phyloP scores from a whole-genome alignment of 345 rosid species.

The Combretum micranthum region DNA sequence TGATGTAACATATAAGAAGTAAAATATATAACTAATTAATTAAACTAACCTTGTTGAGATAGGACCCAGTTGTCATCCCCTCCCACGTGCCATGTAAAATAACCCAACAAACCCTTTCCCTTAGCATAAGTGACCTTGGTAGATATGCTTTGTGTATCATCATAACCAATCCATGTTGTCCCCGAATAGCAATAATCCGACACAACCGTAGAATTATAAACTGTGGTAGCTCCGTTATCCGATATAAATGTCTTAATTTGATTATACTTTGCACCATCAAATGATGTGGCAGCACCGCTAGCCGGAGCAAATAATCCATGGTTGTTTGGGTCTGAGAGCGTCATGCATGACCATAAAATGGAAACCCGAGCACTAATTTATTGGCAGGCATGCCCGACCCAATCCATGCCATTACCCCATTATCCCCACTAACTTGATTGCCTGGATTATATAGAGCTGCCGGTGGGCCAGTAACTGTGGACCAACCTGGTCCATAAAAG shows the following conservation, averaged over 20 bases:
- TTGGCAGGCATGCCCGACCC: conserved; percentile 34
- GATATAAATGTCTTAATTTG: conserved; percentile 28
- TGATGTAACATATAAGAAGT: too few relatives aligned
- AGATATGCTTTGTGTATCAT: conserved; percentile 35
- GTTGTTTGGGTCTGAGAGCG: conserved; percentile 36
- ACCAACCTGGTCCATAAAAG: conserved; percentile 46
- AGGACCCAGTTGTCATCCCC: conserved; percentile 43
- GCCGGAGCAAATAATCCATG: conserved; percentile 49
- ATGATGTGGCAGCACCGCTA: conserved; percentile 23
- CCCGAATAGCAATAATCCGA: conserved; percentile 43
- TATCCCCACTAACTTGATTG: conserved; percentile 41
- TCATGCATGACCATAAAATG: conserved; percentile 57
- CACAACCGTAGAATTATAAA: conserved; percentile 42
- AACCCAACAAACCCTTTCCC: conserved; percentile 49
- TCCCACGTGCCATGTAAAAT: conserved; percentile 67
- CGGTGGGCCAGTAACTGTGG: conserved; percentile 40
- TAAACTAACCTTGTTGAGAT: conserved; percentile 7
- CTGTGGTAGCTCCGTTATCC: conserved; percentile 25
- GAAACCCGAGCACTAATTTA: conserved; percentile 56
- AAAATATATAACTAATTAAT: too few relatives aligned
- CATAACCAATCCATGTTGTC: conserved; percentile 53
- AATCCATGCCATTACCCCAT: conserved; percentile 47
- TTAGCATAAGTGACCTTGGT: conserved; percentile 44
- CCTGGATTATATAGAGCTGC: conserved; percentile 55
- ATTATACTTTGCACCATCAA: conserved; percentile 22